phyloP scores from a whole-genome alignment of 1,139 yeast species.

The Sugiyamaella xylanicola region DNA sequence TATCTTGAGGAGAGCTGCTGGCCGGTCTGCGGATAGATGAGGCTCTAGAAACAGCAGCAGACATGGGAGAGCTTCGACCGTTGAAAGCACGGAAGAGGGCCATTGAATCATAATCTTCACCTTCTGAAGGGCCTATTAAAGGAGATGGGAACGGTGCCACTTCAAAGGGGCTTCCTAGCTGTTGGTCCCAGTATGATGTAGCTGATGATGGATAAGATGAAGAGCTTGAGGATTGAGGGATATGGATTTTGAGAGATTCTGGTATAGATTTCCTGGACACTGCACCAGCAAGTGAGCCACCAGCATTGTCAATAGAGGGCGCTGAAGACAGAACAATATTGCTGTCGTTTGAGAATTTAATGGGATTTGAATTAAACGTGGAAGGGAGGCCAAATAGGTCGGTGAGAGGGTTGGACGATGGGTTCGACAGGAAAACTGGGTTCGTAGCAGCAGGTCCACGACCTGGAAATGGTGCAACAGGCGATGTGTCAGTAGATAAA shows the following conservation, averaged over 20 bases:
- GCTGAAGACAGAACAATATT: background rate
- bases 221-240: constrained; percentile 1
- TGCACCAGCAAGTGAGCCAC: background rate
- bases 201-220: background rate
- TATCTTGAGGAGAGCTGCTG: constrained; percentile 2
- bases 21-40: constrained; percentile 24
- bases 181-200: constrained; percentile 14
- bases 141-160: constrained; percentile 42
- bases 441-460: constrained; percentile 9
- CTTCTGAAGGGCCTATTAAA: constrained; percentile 26
- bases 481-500: background rate
- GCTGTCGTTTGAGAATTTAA: background rate
- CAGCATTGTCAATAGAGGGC: background rate
- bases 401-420: background rate
- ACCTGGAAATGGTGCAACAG: constrained; percentile 11
- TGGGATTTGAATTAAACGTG: background rate
- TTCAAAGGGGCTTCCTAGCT: constrained; percentile 24
- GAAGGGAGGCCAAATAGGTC: background rate
- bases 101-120: constrained; percentile 19
- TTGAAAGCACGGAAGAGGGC: constrained; percentile 32
- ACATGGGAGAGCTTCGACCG: constrained; percentile 32
- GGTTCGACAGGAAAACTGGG: background rate
- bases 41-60: constrained; percentile 33
- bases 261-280: background rate
- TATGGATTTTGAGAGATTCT: constrained; percentile 9